phyloP scores from a whole-genome alignment of 1,139 yeast species.

The Nakaseomyces sp. region DNA sequence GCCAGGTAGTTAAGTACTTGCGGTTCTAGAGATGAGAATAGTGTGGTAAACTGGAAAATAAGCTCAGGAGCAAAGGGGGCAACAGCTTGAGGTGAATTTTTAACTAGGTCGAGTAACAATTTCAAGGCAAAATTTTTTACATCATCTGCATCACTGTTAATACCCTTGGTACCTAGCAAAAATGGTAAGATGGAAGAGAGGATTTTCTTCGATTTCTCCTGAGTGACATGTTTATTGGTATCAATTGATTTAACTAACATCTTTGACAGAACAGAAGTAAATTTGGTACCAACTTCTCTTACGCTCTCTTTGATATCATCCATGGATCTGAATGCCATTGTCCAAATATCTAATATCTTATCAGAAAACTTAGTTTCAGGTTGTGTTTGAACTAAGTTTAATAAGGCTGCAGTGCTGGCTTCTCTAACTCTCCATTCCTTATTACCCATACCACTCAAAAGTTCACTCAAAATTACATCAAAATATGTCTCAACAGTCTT shows the following conservation, averaged over 20 bases:
- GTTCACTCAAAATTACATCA: conserved; percentile 52
- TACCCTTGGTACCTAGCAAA: conserved; percentile 67
- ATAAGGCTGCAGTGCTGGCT: conserved; percentile 70
- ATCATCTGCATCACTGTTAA: conserved; percentile 80
- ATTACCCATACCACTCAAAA: conserved; percentile 62
- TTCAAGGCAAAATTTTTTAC: conserved; percentile 68
- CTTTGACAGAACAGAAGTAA: conserved; percentile 61
- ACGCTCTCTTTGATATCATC: conserved; percentile 96
- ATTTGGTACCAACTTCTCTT: conserved; percentile 63
- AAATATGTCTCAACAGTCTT: conserved; percentile 48
- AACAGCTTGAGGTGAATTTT: conserved; percentile 51
- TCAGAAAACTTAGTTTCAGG: conserved; percentile 47
- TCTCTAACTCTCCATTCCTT: conserved; percentile 93
- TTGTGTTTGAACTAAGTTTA: conserved; percentile 58
- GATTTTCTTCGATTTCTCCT: conserved; percentile 42
- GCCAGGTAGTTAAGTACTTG: conserved; percentile 80
- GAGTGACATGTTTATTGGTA: conserved; percentile 31
- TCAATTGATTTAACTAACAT: conserved; percentile 49
- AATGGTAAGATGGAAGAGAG: conserved; percentile 65
- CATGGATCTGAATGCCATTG: conserved; percentile 77
- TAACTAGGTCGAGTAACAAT: conserved; percentile 61
- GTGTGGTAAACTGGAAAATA: conserved; percentile 55
- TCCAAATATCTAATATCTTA: conserved; percentile 66
- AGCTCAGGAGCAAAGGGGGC: conserved; percentile 62
- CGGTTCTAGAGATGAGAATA: conserved; percentile 87